phyloP scores from a whole-genome alignment of 1,284 basidiomycete species.

The Inonotus obliquus region DNA sequence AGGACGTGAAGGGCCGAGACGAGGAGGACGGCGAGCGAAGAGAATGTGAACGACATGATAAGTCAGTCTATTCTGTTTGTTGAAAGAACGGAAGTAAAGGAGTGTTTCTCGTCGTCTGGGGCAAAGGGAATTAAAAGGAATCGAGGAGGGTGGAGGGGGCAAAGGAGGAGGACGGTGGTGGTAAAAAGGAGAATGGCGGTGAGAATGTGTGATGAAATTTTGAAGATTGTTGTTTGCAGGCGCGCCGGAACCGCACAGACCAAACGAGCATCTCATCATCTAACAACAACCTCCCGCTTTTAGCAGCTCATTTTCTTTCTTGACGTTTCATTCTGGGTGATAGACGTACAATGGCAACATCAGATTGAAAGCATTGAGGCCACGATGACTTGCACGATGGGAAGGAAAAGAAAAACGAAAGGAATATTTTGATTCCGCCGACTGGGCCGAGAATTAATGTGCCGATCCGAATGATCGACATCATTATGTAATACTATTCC shows the following conservation, averaged over 20 bases:
- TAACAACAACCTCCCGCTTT: background rate
- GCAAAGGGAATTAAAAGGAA: background rate
- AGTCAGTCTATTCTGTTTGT: constrained; percentile 1
- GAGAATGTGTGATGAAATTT: background rate
- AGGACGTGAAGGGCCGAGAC: constrained; percentile 25
- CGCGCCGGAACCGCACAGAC: background rate
- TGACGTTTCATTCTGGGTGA: background rate
- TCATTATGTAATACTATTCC: background rate
- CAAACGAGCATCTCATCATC: background rate
- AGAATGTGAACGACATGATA: constrained; percentile 30
- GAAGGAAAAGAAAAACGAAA: background rate
- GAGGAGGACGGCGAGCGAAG: constrained; percentile 24
- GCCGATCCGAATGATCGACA: background rate
- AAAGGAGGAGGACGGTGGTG: background rate
- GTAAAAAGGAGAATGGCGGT: constrained; percentile 4
- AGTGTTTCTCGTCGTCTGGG: background rate
- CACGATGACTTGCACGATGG: too few species aligned
- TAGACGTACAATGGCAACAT: too few species aligned
- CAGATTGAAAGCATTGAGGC: too few species aligned
- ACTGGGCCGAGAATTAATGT: background rate
- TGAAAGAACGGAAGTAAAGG: constrained; percentile 7
- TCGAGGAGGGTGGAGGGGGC: background rate
- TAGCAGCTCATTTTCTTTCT: background rate
- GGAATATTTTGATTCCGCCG: too few species aligned
- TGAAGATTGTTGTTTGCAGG: background rate